Conservation (phyloP, 1,284 basidiomycete species). For the Boletus smithii region DNA sequence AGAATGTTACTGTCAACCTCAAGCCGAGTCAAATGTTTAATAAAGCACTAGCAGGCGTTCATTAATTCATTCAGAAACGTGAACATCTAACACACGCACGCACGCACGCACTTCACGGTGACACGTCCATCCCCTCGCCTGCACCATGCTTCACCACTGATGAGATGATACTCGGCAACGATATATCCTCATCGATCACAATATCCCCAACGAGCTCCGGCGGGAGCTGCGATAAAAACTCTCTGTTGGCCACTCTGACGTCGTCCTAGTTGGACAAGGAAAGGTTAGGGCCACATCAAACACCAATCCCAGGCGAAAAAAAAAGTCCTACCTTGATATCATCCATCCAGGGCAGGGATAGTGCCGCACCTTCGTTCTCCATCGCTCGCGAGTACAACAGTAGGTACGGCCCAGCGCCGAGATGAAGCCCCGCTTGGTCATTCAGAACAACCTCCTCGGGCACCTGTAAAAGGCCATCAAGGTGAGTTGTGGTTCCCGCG, state of each 20-base stretch:
- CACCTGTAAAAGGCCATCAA: conserved; percentile 42
- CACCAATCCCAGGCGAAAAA: neutral
- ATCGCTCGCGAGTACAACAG: conserved; percentile 62
- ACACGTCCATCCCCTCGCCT: conserved; percentile 3
- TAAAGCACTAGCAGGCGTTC: too few species aligned
- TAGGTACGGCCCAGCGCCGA: conserved; percentile 71
- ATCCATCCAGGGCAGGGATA: conserved; percentile 41
- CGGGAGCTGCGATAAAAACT: conserved; percentile 30
- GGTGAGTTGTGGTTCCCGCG: neutral
- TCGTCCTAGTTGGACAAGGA: too few species aligned
- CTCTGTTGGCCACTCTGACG: conserved; percentile 26
- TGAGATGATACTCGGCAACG: neutral
- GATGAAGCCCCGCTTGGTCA: conserved; percentile 65
- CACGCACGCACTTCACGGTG: neutral
- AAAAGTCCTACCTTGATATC: conserved; percentile 35
- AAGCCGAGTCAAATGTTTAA: too few species aligned
- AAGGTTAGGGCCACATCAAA: too few species aligned
- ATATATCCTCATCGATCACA: conserved; percentile 13
- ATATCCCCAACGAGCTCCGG: conserved; percentile 30
- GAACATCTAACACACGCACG: too few species aligned
- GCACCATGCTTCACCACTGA: neutral
- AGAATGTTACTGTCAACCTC: too few species aligned
- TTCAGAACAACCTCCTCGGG: conserved; percentile 62
- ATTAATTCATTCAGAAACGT: too few species aligned
- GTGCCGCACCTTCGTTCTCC: conserved; percentile 25